Percentiles rank a stretch among this genome's conserved stretches.
Conservation (phyloP, 108 stramenopile species). For the Pseudonitzschia delicatissima region DNA sequence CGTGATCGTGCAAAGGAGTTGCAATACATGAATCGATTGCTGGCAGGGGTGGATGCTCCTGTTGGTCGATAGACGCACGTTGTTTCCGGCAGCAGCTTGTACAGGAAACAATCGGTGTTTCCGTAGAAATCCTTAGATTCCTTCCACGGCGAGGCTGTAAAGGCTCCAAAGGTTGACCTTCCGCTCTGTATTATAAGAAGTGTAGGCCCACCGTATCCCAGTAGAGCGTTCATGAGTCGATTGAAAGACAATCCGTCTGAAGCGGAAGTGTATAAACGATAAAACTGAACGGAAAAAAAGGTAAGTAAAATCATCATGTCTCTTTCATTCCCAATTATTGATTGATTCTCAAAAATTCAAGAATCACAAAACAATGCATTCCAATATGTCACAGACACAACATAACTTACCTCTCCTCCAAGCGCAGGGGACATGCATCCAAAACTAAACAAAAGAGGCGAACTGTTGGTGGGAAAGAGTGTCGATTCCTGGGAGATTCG, state of each 20-base stretch:
- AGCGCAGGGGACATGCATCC: constrained; percentile 50
- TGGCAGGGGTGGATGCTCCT: constrained; percentile 27
- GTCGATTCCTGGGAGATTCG: constrained; percentile 35
- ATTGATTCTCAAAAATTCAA: neutral
- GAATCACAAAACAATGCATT: neutral
- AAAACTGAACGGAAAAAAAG: constrained; percentile 34
- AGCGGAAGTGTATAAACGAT: constrained; percentile 76
- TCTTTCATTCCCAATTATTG: too few relatives aligned
- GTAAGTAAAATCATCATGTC: too few relatives aligned
- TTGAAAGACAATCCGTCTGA: constrained; percentile 81
- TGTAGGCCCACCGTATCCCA: constrained; percentile 82
- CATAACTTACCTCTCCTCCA: constrained; percentile 41
- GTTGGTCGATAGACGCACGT: constrained; percentile 67
- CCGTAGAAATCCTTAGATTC: constrained; percentile 82
- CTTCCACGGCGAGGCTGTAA: constrained; percentile 74
- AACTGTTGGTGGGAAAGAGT: constrained; percentile 26
- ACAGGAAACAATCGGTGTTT: constrained; percentile 74
- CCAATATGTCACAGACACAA: neutral
- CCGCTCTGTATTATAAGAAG: constrained; percentile 60
- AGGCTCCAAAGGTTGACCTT: constrained; percentile 47
- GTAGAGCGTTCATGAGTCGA: constrained; percentile 61
- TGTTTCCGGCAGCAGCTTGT: constrained; percentile 37
- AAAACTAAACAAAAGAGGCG: constrained; percentile 50
- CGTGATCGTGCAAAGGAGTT: constrained; percentile 62
- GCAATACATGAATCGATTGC: constrained; percentile 71